Conservation (phyloP, 1,284 basidiomycete species). For the Megacollybia platyphylla region DNA sequence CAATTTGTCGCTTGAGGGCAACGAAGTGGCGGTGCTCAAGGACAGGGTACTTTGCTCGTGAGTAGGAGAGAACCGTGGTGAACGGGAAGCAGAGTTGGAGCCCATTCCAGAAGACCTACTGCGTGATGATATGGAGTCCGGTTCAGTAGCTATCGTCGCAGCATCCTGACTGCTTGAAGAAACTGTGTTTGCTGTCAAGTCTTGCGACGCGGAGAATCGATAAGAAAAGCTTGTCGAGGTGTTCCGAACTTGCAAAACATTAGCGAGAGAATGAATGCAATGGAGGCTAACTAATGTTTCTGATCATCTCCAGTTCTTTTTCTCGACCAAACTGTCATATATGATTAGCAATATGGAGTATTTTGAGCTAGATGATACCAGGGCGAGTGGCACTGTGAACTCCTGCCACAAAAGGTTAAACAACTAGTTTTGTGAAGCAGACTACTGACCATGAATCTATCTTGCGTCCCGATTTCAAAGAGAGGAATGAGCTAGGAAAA, state of each 20-base stretch:
- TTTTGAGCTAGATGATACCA: slow-evolving; percentile 22
- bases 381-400: slow-evolving; percentile 52
- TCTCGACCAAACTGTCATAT: slow-evolving; percentile 48
- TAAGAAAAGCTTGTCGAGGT: slow-evolving; percentile 51
- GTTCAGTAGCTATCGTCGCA: slow-evolving; percentile 22
- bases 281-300: slow-evolving; percentile 39
- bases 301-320: slow-evolving; percentile 51
- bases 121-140: slow-evolving; percentile 16
- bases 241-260: slow-evolving; percentile 27
- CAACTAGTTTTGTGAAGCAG: not conserved
- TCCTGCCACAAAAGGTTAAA: slow-evolving; percentile 22
- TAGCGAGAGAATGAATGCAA: not conserved
- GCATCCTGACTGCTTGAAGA: slow-evolving; percentile 22
- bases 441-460: slow-evolving; percentile 41
- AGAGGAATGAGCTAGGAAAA: slow-evolving; percentile 42
- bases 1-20: slow-evolving; percentile 24
- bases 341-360: slow-evolving; percentile 4
- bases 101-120: slow-evolving; percentile 18
- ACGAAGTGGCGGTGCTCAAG: slow-evolving; percentile 18
- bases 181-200: slow-evolving; percentile 15
- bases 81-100: too few relatives aligned
- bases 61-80: slow-evolving; percentile 4
- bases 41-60: slow-evolving; percentile 12
- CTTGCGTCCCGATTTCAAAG: slow-evolving; percentile 51
- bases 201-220: slow-evolving; percentile 30